These are phyloP conservation scores for Huntiella decipiens DNA, from an alignment of 2,329 filamentous ascomycete species.

Conservation along the genomic window DNA sequence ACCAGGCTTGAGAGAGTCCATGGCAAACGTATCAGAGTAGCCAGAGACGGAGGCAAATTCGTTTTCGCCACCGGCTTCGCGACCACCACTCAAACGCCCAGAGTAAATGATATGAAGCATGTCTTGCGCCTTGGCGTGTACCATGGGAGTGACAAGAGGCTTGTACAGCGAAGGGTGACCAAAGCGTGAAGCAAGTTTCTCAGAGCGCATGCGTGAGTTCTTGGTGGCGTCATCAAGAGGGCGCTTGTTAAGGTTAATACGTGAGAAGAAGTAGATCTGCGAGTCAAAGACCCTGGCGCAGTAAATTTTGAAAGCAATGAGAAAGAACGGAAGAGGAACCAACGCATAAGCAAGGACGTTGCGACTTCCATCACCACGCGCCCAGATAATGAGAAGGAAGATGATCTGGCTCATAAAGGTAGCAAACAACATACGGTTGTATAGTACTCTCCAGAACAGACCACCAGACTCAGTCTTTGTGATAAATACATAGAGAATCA, in stretches of 20 bases:
- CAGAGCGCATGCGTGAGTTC: constrained; percentile 34
- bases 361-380: constrained; percentile 42
- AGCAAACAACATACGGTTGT: constrained; percentile 81
- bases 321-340: constrained; percentile 56
- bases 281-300: constrained; percentile 59
- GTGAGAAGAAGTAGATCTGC: constrained; percentile 62
- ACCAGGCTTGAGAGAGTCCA: constrained; percentile 55
- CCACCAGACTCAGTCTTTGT: constrained; percentile 95
- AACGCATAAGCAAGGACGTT: constrained; percentile 41
- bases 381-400: constrained; percentile 57
- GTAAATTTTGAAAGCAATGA: constrained; percentile 73
- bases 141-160: constrained; percentile 84
- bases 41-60: constrained; percentile 42
- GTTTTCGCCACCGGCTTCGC: constrained; percentile 26
- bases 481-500: constrained; percentile 82
- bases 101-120: constrained; percentile 71
- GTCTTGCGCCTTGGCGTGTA: constrained; percentile 75
- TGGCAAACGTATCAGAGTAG: constrained; percentile 64
- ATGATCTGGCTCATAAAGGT: constrained; percentile 61
- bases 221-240: constrained; percentile 12
- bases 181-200: constrained; percentile 58
- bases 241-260: constrained; percentile 25
- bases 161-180: constrained; percentile 83
- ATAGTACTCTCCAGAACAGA: constrained; percentile 75
- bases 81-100: constrained; percentile 53